Conservation (phyloP, 345 rosid genomes). For the Pelargonium nanum region DNA sequence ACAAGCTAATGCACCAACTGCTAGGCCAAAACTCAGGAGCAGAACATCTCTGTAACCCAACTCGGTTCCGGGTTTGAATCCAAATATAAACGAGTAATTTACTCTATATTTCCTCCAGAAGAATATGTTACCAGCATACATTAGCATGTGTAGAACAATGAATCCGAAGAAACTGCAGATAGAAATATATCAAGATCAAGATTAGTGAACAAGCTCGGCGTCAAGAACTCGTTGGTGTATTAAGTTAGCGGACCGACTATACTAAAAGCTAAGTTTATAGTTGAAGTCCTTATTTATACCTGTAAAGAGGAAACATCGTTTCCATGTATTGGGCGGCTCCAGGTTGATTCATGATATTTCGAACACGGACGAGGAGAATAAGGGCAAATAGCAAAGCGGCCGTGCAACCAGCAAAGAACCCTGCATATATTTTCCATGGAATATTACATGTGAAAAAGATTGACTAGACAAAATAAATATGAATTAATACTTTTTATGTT, state of each 20-base stretch:
- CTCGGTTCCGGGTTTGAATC: conserved; percentile 62
- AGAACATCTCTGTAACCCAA: conserved; percentile 59
- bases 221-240: too few relatives aligned
- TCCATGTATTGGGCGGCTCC: conserved; percentile 54
- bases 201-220: neutral
- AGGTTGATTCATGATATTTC: conserved; percentile 30
- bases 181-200: neutral
- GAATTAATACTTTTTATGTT: too few relatives aligned
- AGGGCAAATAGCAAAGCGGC: conserved; percentile 52
- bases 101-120: conserved; percentile 63
- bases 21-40: conserved; percentile 39
- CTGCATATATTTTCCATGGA: conserved; percentile 16
- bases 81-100: conserved; percentile 66
- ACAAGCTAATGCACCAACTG: conserved; percentile 42
- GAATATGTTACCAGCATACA: conserved; percentile 54
- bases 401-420: conserved; percentile 54
- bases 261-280: neutral
- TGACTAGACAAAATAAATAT: neutral
- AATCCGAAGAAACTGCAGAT: conserved; percentile 57
- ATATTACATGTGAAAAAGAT: neutral
- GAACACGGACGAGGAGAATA: conserved; percentile 41
- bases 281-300: conserved; percentile 22
- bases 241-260: too few relatives aligned
- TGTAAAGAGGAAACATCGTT: conserved; percentile 72
- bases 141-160: conserved; percentile 55